Conservation (phyloP, 345 rosid species). For the Salix brachista region DNA sequence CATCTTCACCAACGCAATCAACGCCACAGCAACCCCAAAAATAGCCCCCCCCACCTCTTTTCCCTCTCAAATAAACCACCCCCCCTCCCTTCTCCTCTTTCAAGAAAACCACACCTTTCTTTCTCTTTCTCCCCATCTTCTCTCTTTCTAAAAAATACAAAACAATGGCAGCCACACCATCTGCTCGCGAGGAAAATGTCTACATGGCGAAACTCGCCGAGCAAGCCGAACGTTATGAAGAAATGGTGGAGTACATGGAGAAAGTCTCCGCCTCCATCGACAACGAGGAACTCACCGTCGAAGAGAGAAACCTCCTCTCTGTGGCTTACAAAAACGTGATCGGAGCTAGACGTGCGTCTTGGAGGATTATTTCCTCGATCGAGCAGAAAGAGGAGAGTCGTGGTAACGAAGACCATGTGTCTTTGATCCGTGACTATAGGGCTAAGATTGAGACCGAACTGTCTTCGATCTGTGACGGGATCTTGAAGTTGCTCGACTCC, state of each 20-base stretch:
- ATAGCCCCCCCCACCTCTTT: conserved; percentile 17
- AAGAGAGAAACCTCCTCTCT: conserved; percentile 91
- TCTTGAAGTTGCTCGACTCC: conserved; percentile 75
- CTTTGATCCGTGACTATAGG: conserved; percentile 74
- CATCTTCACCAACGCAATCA: conserved; percentile 43
- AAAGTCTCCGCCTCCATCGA: conserved; percentile 58
- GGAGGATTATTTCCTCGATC: conserved; percentile 86
- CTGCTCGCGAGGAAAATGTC: conserved; percentile 69
- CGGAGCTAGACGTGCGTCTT: conserved; percentile 89
- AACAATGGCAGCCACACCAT: conserved; percentile 39
- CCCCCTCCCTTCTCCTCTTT: background rate
- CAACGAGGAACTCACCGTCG: conserved; percentile 66
- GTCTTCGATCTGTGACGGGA: conserved; percentile 68
- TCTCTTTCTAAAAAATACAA: background rate
- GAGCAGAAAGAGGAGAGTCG: conserved; percentile 93
- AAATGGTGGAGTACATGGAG: conserved; percentile 94
- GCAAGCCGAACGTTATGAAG: conserved; percentile 94
- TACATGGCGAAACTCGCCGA: conserved; percentile 96
- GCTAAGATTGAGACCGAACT: conserved; percentile 78
- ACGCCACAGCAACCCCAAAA: conserved; percentile 33
- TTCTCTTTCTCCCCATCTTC: background rate
- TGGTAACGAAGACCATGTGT: conserved; percentile 84
- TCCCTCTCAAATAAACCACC: background rate
- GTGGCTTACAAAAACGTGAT: conserved; percentile 97
- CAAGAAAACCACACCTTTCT: conserved; percentile 16